These are phyloP conservation scores for Saccharomycopsis vini DNA, from an alignment of 805 yeast genomes.

Conservation along the genomic window DNA sequence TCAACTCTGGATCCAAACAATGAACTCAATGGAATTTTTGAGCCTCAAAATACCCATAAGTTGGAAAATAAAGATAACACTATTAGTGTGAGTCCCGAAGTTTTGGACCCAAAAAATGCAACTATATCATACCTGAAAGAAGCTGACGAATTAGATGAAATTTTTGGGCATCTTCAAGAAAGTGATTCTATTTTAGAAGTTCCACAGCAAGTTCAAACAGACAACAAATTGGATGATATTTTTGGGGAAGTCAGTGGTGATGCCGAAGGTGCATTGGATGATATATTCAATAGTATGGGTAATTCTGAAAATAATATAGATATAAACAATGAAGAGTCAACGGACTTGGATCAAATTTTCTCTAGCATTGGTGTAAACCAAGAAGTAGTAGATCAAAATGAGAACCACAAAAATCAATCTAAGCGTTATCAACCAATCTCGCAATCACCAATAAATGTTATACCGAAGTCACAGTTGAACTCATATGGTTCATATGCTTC, in stretches of 20 bases:
- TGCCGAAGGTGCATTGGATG: background rate
- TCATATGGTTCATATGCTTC: background rate
- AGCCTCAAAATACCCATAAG: background rate
- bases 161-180: background rate
- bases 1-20: background rate
- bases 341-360: background rate
- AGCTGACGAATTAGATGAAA: constrained; percentile 4
- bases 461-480: background rate
- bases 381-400: background rate
- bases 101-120: too few relatives aligned
- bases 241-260: background rate
- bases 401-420: background rate
- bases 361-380: background rate
- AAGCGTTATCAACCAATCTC: background rate
- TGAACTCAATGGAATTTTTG: background rate
- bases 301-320: too few relatives aligned
- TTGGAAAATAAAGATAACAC: constrained; percentile 7
- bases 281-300: too few relatives aligned
- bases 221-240: background rate
- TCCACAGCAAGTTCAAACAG: background rate
- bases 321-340: too few relatives aligned
- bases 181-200: background rate
- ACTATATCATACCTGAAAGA: too few relatives aligned
- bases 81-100: constrained; percentile 9
- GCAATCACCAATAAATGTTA: background rate